A percentile compares a stretch with the other conserved stretches of the same genome.
Evolutionary conservation across 768 basidiomycete species (phyloP).

Genomic region (Mycena polygramma): DNA sequence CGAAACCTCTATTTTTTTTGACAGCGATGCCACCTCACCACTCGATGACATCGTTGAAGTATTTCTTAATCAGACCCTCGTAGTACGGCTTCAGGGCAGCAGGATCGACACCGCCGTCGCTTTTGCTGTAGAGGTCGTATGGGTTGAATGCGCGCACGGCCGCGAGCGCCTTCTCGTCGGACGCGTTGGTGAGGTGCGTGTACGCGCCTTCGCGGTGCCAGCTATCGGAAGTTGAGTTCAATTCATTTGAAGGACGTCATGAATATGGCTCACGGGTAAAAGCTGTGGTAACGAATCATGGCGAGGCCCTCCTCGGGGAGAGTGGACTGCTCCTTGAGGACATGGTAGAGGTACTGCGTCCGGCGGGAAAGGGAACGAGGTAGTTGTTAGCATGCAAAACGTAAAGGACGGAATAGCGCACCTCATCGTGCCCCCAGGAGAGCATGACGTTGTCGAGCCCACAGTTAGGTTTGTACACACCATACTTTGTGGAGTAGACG

Average conservation of each 20-base stretch:
- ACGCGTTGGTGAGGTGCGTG: constrained; percentile 80
- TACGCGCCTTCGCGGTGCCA: constrained; percentile 95
- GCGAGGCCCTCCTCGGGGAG: constrained; percentile 86
- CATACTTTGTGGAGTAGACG: constrained; percentile 72
- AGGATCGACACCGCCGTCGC: constrained; percentile 74
- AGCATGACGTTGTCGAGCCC: constrained; percentile 88
- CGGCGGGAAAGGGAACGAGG: neutral
- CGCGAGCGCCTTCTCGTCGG: constrained; percentile 71
- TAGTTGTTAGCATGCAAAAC: neutral
- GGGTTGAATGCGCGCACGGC: constrained; percentile 93
- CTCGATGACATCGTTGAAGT: constrained; percentile 84
- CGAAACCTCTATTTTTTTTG: too few relatives aligned
- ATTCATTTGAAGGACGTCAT: neutral
- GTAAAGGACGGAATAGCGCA: constrained; percentile 46
- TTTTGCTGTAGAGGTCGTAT: constrained; percentile 94
- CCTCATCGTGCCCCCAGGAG: constrained; percentile 66
- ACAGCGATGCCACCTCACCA: constrained; percentile 63
- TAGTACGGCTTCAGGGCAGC: constrained; percentile 86
- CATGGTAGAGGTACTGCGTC: constrained; percentile 82
- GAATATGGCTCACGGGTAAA: constrained; percentile 76
- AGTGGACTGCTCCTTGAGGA: constrained; percentile 84
- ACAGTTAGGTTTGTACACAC: constrained; percentile 83
- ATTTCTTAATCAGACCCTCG: constrained; percentile 83
- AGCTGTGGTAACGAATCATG: constrained; percentile 96
- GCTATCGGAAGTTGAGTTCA: constrained; percentile 43